Conservation (phyloP, 129 eudicot genomes). For the Heracleum sosnowskyi region DNA sequence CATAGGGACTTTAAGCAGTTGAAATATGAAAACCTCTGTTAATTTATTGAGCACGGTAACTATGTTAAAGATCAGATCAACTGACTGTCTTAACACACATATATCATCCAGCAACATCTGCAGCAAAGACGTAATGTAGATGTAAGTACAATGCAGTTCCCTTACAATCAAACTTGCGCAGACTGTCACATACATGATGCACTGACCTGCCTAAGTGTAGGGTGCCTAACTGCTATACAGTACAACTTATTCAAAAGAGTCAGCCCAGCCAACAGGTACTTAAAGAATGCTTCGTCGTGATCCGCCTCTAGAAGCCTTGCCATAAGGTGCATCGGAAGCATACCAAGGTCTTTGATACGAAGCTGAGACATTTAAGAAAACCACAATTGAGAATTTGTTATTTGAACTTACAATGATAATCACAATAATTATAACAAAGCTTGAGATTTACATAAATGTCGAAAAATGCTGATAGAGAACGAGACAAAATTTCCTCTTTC, state of each 20-base stretch:
- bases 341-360: conserved; percentile 52
- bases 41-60: conserved; percentile 33
- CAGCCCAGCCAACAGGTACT: conserved; percentile 63
- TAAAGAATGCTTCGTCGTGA: conserved; percentile 47
- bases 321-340: conserved; percentile 57
- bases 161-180: neutral
- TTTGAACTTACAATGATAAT: neutral
- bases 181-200: neutral
- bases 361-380: conserved; percentile 38
- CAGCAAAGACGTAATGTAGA: conserved; percentile 7
- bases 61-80: conserved; percentile 63
- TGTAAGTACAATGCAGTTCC: neutral
- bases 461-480: neutral
- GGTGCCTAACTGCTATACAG: conserved; percentile 55
- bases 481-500: neutral
- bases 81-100: conserved; percentile 56
- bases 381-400: neutral
- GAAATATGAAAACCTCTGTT: conserved; percentile 38
- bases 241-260: conserved; percentile 58
- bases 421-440: neutral
- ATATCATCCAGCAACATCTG: conserved; percentile 90
- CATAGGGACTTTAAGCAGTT: neutral
- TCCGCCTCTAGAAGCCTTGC: conserved; percentile 40
- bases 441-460: neutral
- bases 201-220: conserved; percentile 62